Evolutionary conservation across 2,329 filamentous ascomycete species (phyloP).

Genomic region (Camillea tinctor): DNA sequence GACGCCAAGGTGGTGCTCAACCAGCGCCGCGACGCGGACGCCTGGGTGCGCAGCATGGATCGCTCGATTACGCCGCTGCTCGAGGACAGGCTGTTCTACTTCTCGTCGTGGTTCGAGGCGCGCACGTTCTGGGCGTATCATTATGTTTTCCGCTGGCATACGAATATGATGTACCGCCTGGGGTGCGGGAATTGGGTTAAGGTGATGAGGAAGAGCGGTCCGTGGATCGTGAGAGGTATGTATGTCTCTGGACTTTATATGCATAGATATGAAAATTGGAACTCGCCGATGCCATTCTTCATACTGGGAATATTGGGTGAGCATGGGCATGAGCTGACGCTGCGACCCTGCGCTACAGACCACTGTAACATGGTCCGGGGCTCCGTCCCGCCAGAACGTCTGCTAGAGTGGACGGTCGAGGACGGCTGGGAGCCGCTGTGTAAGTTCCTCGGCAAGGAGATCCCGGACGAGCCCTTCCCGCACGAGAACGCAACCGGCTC

Average conservation of each 20-base stretch:
- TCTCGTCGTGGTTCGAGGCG: constrained; percentile 27
- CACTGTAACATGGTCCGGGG: constrained; percentile 35
- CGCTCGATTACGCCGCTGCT: neutral
- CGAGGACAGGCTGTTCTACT: constrained; percentile 25
- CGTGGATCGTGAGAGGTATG: constrained; percentile 30
- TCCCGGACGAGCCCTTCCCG: constrained; percentile 1
- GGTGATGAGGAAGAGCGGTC: constrained; percentile 26
- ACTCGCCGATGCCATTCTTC: neutral
- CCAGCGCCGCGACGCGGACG: constrained; percentile 30
- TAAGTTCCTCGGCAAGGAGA: constrained; percentile 4
- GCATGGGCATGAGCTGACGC: no score
- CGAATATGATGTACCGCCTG: neutral
- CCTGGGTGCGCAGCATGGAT: constrained; percentile 1
- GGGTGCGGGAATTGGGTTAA: constrained; percentile 27
- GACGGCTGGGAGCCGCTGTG: constrained; percentile 8
- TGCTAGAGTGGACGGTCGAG: constrained; percentile 7
- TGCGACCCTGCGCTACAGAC: constrained; percentile 17
- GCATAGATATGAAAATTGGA: no score
- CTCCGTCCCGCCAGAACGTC: constrained; percentile 20
- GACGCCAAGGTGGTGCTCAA: constrained; percentile 43
- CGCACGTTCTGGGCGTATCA: constrained; percentile 30
- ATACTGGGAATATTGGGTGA: neutral
- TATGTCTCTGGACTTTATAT: neutral
- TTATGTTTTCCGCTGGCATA: neutral
- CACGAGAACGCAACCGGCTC: neutral